A percentile compares a stretch with the other conserved stretches of the same genome.
phyloP scores from a whole-genome alignment of 2,329 filamentous ascomycete genomes.

The Rugonectria rugulosa region DNA sequence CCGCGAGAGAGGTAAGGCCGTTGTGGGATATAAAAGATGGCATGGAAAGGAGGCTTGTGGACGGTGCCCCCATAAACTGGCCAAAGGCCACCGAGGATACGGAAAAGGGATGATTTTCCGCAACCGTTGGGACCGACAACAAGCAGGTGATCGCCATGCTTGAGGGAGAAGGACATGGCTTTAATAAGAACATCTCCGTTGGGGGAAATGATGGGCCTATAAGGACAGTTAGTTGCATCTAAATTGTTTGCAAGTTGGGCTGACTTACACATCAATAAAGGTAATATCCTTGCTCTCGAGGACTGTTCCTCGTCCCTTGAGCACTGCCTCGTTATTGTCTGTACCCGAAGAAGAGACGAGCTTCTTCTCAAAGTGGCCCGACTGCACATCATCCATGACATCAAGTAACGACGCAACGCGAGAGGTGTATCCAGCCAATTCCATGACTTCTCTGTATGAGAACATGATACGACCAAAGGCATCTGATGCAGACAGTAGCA shows the following conservation, averaged over 20 bases:
- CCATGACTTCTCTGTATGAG: conserved; percentile 96
- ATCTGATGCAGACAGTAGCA: conserved; percentile 92
- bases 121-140: conserved; percentile 98
- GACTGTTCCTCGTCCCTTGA: conserved; percentile 82
- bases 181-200: conserved; percentile 93
- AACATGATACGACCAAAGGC: conserved; percentile 97
- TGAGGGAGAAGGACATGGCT: conserved; percentile 85
- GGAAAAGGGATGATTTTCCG: conserved; percentile 94
- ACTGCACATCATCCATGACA: conserved; percentile 92
- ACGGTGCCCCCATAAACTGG: conserved; percentile 96
- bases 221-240: background rate
- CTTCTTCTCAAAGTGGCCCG: conserved; percentile 94
- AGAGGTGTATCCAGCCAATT: conserved; percentile 93
- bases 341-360: conserved; percentile 88
- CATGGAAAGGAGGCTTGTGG: conserved; percentile 86
- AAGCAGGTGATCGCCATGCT: conserved; percentile 86
- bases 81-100: conserved; percentile 95
- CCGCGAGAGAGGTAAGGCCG: conserved; percentile 92
- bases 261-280: conserved; percentile 77
- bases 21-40: conserved; percentile 98
- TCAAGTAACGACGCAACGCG: conserved; percentile 88
- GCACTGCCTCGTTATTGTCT: conserved; percentile 81
- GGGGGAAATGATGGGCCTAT: conserved; percentile 87
- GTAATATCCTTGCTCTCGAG: conserved; percentile 84
- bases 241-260: background rate